phyloP scores from a whole-genome alignment of 257 asterid genomes.

The Solanum megistacrolobum region DNA sequence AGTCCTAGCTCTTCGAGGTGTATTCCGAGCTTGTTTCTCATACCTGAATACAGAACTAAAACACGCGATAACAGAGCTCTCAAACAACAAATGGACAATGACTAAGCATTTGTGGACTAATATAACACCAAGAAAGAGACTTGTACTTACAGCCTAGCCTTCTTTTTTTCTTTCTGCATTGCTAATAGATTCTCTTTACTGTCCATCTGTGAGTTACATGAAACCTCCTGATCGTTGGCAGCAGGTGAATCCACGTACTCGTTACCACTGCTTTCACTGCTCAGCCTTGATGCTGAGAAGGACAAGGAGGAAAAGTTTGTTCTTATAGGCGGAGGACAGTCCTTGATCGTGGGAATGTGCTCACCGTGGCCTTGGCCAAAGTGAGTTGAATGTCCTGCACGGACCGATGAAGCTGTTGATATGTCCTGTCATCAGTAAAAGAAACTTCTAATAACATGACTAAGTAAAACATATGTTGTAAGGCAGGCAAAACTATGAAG shows the following conservation, averaged over 20 bases:
- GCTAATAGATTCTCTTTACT: constrained; percentile 18
- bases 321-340: neutral
- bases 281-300: constrained; percentile 25
- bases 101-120: neutral
- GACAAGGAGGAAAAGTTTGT: neutral
- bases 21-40: constrained; percentile 27
- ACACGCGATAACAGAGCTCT: neutral
- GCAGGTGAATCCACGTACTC: constrained; percentile 22
- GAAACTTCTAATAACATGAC: neutral
- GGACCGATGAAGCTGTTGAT: constrained; percentile 15
- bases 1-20: constrained; percentile 25
- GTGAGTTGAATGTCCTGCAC: constrained; percentile 1
- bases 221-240: constrained; percentile 6
- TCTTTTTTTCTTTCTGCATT: constrained; percentile 40
- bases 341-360: constrained; percentile 1
- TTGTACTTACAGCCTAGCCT: constrained; percentile 24
- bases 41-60: constrained; percentile 19
- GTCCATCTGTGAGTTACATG: constrained; percentile 10
- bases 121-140: neutral
- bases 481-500: neutral
- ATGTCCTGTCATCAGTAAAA: constrained; percentile 18
- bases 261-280: constrained; percentile 37
- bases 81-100: neutral
- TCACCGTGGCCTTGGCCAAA: neutral
- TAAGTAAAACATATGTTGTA: neutral